Evolutionary conservation across 177 flowering plant genomes (phyloP).

Genomic region (Vitis hybrid): DNA sequence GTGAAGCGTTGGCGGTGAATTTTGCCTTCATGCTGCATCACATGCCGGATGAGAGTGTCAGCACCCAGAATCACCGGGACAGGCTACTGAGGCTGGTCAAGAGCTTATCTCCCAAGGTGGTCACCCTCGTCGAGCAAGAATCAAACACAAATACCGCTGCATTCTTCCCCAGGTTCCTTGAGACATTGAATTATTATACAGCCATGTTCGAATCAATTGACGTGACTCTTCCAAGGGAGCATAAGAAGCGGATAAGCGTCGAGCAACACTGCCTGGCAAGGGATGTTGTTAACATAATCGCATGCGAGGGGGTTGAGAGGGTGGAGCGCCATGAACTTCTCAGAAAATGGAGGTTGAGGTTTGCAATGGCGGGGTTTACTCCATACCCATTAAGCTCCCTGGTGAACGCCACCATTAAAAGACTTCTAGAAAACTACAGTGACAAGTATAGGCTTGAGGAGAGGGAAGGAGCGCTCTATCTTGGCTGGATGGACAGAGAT

Average conservation of each 20-base stretch:
- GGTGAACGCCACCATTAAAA: constrained; percentile 56
- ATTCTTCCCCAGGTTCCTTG: constrained; percentile 55
- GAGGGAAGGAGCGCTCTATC: constrained; percentile 56
- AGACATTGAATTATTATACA: constrained; percentile 50
- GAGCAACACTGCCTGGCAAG: constrained; percentile 76
- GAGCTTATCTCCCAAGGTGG: constrained; percentile 59
- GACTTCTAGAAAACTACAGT: constrained; percentile 43
- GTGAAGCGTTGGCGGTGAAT: constrained; percentile 71
- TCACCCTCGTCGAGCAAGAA: constrained; percentile 73
- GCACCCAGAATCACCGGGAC: constrained; percentile 58
- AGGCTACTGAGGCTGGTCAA: constrained; percentile 53
- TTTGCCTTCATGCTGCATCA: constrained; percentile 67
- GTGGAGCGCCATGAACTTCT: constrained; percentile 67
- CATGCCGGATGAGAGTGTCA: constrained; percentile 69
- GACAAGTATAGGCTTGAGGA: constrained; percentile 51
- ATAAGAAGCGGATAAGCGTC: constrained; percentile 55
- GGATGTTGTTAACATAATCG: constrained; percentile 64
- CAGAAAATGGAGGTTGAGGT: constrained; percentile 58
- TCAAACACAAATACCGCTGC: constrained; percentile 63
- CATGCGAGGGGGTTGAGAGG: constrained; percentile 64
- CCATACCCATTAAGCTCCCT: constrained; percentile 57
- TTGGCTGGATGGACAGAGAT: constrained; percentile 67
- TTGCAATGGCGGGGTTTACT: constrained; percentile 64
- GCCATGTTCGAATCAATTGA: constrained; percentile 79
- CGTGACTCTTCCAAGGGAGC: constrained; percentile 48